Evolutionary conservation across 2,329 filamentous ascomycete species (phyloP).

Genomic region (Fusarium nanum): DNA sequence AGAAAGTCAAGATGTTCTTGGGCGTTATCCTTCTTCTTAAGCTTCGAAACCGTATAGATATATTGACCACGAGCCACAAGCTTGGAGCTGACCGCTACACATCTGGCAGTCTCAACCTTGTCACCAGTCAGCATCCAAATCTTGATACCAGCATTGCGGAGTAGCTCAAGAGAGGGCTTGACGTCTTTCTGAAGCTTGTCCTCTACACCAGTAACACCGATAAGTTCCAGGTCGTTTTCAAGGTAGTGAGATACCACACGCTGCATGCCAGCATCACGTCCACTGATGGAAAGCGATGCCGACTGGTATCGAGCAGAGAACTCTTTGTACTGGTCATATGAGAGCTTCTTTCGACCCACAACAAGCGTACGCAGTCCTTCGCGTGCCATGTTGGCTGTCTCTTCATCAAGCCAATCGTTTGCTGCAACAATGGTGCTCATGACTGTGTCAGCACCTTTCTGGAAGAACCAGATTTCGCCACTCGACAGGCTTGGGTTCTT

Average conservation of each 20-base stretch:
- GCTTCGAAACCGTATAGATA: constrained; percentile 90
- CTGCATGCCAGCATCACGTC: constrained; percentile 85
- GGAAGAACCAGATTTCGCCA: constrained; percentile 96
- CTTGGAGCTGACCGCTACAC: constrained; percentile 94
- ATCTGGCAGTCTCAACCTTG: constrained; percentile 97
- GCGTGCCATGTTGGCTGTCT: constrained; percentile 99
- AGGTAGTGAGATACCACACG: constrained; percentile 82
- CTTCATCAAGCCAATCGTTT: constrained; percentile 99
- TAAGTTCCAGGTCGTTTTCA: constrained; percentile 87
- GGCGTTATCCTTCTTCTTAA: constrained; percentile 85
- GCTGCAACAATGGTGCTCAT: constrained; percentile 96
- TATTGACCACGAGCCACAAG: constrained; percentile 93
- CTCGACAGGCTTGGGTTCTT: constrained; percentile 63
- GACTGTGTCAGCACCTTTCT: constrained; percentile 97
- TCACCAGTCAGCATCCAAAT: constrained; percentile 99
- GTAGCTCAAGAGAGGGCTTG: constrained; percentile 91
- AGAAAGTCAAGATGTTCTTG: constrained; percentile 91
- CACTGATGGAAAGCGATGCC: constrained; percentile 82
- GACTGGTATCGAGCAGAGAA: constrained; percentile 81
- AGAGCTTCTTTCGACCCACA: constrained; percentile 90
- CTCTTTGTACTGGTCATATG: constrained; percentile 79
- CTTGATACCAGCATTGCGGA: constrained; percentile 97
- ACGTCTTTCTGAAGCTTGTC: constrained; percentile 96
- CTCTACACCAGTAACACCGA: constrained; percentile 98
- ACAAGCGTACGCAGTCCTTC: constrained; percentile 95